Conservation (phyloP, 2,329 filamentous ascomycete genomes). For the Colletotrichum euphorbiae region DNA sequence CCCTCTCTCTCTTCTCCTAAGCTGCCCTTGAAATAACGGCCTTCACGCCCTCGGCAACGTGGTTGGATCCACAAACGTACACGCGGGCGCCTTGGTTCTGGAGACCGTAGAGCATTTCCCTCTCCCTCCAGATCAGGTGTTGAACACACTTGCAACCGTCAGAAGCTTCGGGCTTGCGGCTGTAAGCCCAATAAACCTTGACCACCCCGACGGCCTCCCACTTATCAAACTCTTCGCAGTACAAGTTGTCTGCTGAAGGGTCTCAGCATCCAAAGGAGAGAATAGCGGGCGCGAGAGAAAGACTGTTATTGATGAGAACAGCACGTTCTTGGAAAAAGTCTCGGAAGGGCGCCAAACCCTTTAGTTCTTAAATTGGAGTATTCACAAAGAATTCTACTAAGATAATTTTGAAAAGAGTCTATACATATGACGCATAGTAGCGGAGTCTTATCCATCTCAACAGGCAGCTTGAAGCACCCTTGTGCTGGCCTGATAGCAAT, state of each 20-base stretch:
- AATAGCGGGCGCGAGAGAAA: slow-evolving; percentile 49
- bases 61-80: slow-evolving; percentile 70
- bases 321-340: slow-evolving; percentile 98
- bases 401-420: no score
- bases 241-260: slow-evolving; percentile 57
- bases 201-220: slow-evolving; percentile 64
- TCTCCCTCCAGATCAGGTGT: slow-evolving; percentile 53
- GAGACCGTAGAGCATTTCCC: slow-evolving; percentile 46
- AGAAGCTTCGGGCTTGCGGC: slow-evolving; percentile 54
- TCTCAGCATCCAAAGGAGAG: slow-evolving; percentile 64
- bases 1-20: slow-evolving; percentile 44
- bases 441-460: slow-evolving; percentile 90
- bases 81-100: slow-evolving; percentile 59
- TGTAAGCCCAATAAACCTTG: slow-evolving; percentile 68
- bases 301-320: slow-evolving; percentile 63
- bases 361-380: no score
- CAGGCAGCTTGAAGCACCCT: slow-evolving; percentile 84
- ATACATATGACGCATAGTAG: slow-evolving; percentile 78
- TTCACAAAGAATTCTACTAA: no score
- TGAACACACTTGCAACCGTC: slow-evolving; percentile 63
- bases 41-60: slow-evolving; percentile 56
- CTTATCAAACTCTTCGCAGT: slow-evolving; percentile 54
- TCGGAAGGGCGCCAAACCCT: slow-evolving; percentile 97
- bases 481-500: slow-evolving; percentile 61
- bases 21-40: slow-evolving; percentile 43